Base-by-base conservation (phyloP, 1,139 yeast genomes). In the Lodderomyces oxycetoniae region DNA sequence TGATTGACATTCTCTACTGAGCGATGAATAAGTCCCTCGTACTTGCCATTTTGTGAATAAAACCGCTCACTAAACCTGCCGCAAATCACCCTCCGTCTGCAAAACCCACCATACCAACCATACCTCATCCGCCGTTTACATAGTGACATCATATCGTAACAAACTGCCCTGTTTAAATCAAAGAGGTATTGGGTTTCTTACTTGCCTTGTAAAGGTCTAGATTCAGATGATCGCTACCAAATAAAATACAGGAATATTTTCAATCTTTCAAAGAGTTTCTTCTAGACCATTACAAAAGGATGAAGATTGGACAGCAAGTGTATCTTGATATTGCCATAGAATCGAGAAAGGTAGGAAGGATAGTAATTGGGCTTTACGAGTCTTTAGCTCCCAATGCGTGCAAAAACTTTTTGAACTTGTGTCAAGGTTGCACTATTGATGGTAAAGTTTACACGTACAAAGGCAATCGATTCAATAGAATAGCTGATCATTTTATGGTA, bases 401-500 rank as follows among this genome's bases (percentile, higher is more conserved):
- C 2, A 59, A 63, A 27, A 79, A 79, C 57, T 81, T 81, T 47
- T 47, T 64, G 3, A 53, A 55, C 16, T 50, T 79, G 13, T 71
- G 79, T 44, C 47, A 50, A 27, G 65, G 68, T 5, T 30, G 20
- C 14, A 46, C 58, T 19, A 42, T 57, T n/a, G 55, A 56, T 15
- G 54, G 52, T 17, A 41, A 42, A 8, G 45, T 36, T 2, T 41
- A 48, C 8, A 41, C 52, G 8, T 77, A 67, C 44, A 61, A 67
- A 40, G 57, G 65, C 20, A 74, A 71, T 29, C 59, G 57, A 17
- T 78, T 87, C 54, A 87, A 83, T 47, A 63, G 91, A 36, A 77
- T 84, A 1, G 69, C 86, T 29, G 83, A 79, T 43, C 87, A 82
- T 52, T 87, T 84, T 49, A 73, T 85, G 57, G 61, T 86, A n/a